Percentiles rank a stretch among this genome's conserved stretches.
Evolutionary conservation across 2,329 filamentous ascomycete species (phyloP).

Genomic region (Colletotrichum phormii): DNA sequence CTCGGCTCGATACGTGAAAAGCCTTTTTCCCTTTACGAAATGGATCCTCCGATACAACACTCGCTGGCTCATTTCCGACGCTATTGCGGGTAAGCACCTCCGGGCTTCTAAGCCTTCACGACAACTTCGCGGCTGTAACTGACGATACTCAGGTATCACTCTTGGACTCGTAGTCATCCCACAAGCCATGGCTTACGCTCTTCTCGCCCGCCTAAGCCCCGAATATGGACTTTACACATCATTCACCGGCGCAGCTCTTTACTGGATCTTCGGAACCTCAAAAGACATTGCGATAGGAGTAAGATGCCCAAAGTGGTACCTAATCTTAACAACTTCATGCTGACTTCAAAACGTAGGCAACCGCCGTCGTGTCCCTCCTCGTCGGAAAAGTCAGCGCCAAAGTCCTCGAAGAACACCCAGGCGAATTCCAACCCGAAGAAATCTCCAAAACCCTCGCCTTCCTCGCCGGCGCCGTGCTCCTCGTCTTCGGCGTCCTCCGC

Average conservation of each 20-base stretch:
- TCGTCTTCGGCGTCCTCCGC: slow-evolving; percentile 60
- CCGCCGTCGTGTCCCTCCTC: slow-evolving; percentile 63
- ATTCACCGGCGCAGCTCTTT: slow-evolving; percentile 82
- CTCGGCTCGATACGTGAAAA: slow-evolving; percentile 60
- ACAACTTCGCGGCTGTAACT: slow-evolving; percentile 13
- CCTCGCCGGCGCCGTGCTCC: slow-evolving; percentile 61
- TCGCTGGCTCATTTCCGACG: slow-evolving; percentile 78
- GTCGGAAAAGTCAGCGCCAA: slow-evolving; percentile 58
- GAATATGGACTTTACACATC: slow-evolving; percentile 85
- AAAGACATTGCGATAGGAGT: slow-evolving; percentile 86
- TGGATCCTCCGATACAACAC: slow-evolving; percentile 80
- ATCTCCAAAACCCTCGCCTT: slow-evolving; percentile 61
- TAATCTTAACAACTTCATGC: no score
- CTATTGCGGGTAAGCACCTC: slow-evolving; percentile 71
- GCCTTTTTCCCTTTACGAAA: slow-evolving; percentile 72
- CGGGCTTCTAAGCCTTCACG: no score
- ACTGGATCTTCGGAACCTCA: slow-evolving; percentile 87
- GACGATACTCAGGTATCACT: slow-evolving; percentile 47
- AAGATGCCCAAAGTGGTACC: slow-evolving; percentile 37
- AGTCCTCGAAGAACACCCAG: slow-evolving; percentile 49
- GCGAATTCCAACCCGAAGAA: slow-evolving; percentile 42
- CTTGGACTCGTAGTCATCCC: slow-evolving; percentile 79
- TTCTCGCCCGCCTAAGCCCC: slow-evolving; percentile 74
- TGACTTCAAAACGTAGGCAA: slow-evolving; percentile 57
- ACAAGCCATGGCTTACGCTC: slow-evolving; percentile 84